Percentiles rank a stretch among this genome's conserved stretches.
These are phyloP conservation scores for Cordia subcordata DNA, from an alignment of 257 asterid species.

Conservation along the genomic window DNA sequence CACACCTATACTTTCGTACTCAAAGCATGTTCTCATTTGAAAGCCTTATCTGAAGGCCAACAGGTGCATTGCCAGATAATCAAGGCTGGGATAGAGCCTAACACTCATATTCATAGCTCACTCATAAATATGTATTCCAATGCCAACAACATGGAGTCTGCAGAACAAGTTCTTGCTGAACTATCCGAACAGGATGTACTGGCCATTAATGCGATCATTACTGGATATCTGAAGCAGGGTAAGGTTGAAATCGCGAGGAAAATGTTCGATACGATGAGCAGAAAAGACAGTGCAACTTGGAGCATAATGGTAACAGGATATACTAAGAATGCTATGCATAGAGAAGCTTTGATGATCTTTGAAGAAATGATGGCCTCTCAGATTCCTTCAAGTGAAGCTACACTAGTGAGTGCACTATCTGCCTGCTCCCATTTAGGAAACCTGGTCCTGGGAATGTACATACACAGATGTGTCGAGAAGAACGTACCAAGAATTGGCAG, in stretches of 20 bases:
- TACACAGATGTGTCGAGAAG: constrained; percentile 20
- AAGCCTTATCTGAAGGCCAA: constrained; percentile 19
- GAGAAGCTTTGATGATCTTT: constrained; percentile 11
- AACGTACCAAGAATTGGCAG: not conserved
- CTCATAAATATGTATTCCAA: constrained; percentile 20
- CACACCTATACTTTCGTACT: constrained; percentile 29
- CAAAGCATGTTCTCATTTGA: constrained; percentile 27
- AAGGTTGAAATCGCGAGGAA: constrained; percentile 5
- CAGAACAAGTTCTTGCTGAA: constrained; percentile 15
- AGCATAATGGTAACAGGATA: constrained; percentile 28
- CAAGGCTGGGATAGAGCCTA: constrained; percentile 16
- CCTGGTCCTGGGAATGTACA: constrained; percentile 32
- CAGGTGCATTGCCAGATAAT: constrained; percentile 24
- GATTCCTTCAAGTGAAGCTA: constrained; percentile 17
- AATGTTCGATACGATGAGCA: constrained; percentile 11
- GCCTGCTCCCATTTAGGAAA: constrained; percentile 29
- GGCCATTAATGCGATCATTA: constrained; percentile 21
- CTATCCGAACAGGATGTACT: not conserved
- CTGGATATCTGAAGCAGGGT: constrained; percentile 21
- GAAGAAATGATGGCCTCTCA: constrained; percentile 20
- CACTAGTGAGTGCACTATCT: constrained; percentile 25
- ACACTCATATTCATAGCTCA: constrained; percentile 14
- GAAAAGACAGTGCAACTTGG: constrained; percentile 26
- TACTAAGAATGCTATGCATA: constrained; percentile 21
- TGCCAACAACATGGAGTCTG: constrained; percentile 18